Base-by-base conservation (phyloP, 805 yeast genomes). In the Cyberlindnera nakhonratchasimensis region DNA sequence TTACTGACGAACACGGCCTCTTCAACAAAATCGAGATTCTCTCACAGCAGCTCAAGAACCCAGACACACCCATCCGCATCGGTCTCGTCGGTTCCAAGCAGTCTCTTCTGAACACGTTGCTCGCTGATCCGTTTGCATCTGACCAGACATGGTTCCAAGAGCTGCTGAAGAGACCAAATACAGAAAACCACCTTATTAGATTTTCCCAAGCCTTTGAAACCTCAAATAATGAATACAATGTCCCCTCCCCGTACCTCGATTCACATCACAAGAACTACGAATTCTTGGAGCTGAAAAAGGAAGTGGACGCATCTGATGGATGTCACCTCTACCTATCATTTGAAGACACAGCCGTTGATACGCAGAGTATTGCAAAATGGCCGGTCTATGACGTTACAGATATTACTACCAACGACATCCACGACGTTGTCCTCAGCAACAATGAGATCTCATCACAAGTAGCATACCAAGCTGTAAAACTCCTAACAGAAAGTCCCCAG, bases 121-220 rank as follows among this genome's bases (percentile, higher is more conserved):
- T 64, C 26, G 53, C 63, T 2, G 66, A 64, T 42, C 66, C 65
- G 9, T 63, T 62, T 35, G 55, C 60, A 2, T 30, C 57, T 1
- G 59, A 63, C 25, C 64, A 60, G 35, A 22, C 54, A 10, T 64
- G 69, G 69, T 54, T 53, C 31, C 38, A 51, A 3, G 47, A 42
- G 26, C 35, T 51, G 25, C 24, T 38, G 13, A 26, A 39, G 13
- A 34, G 52, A 46, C 21, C 47, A 4, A 2, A 17, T 2, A 14
- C 18, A 0, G 29, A 30, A 12, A 37, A 46, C 31, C 36, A 36
- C 16, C 25, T 55, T 6, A 37, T 63, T 19, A 53, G 42, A 34
- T 62, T 47, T 42, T 54, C 60, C 7, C 43, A 49, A 4, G 32
- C 38, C 3, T 53, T 56, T 34, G 55, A 59, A 24, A 34, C 40